Evolutionary conservation across 1,139 yeast species (phyloP).

Genomic region (Yamadazyma siamensis): DNA sequence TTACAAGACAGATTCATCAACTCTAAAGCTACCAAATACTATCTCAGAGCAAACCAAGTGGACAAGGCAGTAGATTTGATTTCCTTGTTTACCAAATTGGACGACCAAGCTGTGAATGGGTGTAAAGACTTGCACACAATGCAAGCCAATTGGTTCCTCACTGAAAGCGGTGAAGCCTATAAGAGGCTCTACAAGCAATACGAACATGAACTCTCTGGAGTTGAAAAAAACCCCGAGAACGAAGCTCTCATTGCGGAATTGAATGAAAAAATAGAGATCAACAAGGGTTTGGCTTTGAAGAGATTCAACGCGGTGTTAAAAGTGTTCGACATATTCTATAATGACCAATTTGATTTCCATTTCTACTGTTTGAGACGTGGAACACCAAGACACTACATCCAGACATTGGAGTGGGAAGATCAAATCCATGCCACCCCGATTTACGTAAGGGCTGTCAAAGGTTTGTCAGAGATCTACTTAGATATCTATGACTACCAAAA

Average conservation of each 20-base stretch:
- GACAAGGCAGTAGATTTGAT: conserved; percentile 74
- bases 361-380: conserved; percentile 89
- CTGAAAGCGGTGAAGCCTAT: conserved; percentile 85
- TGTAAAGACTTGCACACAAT: conserved; percentile 81
- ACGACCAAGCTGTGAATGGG: conserved; percentile 70
- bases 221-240: conserved; percentile 9
- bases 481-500: conserved; percentile 35
- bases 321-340: conserved; percentile 65
- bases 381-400: conserved; percentile 78
- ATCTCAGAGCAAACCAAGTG: conserved; percentile 72
- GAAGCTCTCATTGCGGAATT: conserved; percentile 31
- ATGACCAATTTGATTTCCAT: conserved; percentile 94
- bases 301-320: conserved; percentile 67
- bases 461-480: conserved; percentile 59
- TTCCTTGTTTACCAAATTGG: conserved; percentile 81
- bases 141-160: conserved; percentile 90
- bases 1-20: conserved; percentile 90
- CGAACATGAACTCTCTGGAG: conserved; percentile 12
- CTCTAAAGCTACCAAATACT: conserved; percentile 82
- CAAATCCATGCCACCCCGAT: conserved; percentile 64
- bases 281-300: conserved; percentile 74
- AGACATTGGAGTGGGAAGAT: conserved; percentile 81
- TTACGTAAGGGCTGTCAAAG: conserved; percentile 65
- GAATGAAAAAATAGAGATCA: conserved; percentile 36
- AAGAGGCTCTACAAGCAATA: conserved; percentile 30